These are phyloP conservation scores for Pulveroboletus sp. DNA, from an alignment of 768 basidiomycete genomes.

Conservation along the genomic window DNA sequence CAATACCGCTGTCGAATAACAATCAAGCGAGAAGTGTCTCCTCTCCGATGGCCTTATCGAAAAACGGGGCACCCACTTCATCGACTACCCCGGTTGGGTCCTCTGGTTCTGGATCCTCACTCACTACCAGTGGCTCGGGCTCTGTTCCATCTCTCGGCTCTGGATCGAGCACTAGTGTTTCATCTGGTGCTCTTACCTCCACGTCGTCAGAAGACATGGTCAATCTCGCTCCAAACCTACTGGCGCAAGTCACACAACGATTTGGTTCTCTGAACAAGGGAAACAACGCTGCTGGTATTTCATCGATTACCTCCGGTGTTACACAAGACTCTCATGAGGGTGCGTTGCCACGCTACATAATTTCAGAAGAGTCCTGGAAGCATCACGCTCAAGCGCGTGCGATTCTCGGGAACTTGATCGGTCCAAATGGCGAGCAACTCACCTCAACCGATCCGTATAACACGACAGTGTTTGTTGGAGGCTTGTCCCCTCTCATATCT, in stretches of 20 bases:
- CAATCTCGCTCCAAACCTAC: conserved; percentile 41
- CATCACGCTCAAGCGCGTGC: conserved; percentile 81
- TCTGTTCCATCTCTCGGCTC: conserved; percentile 54
- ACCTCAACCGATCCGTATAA: conserved; percentile 94
- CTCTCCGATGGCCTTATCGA: conserved; percentile 56
- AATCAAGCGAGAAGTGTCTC: conserved; percentile 63
- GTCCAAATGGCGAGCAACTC: conserved; percentile 81
- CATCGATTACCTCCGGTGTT: conserved; percentile 33
- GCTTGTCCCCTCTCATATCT: conserved; percentile 79
- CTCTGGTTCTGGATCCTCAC: conserved; percentile 45
- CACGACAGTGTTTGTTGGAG: conserved; percentile 93
- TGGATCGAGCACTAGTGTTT: conserved; percentile 40
- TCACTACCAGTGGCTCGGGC: conserved; percentile 43
- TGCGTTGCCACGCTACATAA: conserved; percentile 49
- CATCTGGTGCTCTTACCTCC: conserved; percentile 49
- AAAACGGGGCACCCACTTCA: conserved; percentile 17
- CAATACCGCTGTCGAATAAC: conserved; percentile 45
- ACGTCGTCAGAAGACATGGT: conserved; percentile 52
- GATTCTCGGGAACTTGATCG: conserved; percentile 77
- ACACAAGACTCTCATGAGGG: conserved; percentile 42
- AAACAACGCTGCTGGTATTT: conserved; percentile 23
- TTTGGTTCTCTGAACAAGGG: conserved; percentile 37
- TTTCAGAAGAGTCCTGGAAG: conserved; percentile 78
- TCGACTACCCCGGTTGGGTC: conserved; percentile 34
- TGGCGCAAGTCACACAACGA: conserved; percentile 48